A percentile compares a stretch with the other conserved stretches of the same genome.
These are phyloP conservation scores for Colletotrichum lini DNA, from an alignment of 2,329 filamentous ascomycete genomes.

Conservation along the genomic window DNA sequence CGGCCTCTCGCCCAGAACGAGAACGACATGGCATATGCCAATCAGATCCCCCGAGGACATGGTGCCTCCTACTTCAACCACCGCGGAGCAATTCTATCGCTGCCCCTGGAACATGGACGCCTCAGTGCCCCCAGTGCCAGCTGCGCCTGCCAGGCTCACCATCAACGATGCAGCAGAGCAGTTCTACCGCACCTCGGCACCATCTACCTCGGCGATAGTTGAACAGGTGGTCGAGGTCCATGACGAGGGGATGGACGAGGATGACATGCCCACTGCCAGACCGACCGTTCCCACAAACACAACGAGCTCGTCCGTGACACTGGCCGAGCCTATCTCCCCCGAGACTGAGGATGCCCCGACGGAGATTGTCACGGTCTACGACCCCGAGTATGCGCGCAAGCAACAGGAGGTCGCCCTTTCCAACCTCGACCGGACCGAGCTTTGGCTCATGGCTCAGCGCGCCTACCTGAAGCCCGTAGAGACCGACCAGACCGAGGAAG, in stretches of 20 bases:
- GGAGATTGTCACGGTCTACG: conserved; percentile 79
- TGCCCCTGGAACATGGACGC: conserved; percentile 77
- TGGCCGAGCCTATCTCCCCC: conserved; percentile 57
- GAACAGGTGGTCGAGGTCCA: conserved; percentile 78
- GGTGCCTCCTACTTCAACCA: conserved; percentile 84
- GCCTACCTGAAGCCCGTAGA: conserved; percentile 80
- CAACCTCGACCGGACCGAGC: conserved; percentile 87
- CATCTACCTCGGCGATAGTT: conserved; percentile 60
- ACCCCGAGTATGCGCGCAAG: conserved; percentile 81
- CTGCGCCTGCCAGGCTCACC: conserved; percentile 44
- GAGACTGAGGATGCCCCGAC: conserved; percentile 70
- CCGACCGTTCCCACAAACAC: conserved; percentile 53
- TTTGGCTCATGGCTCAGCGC: conserved; percentile 89
- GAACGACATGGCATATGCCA: conserved; percentile 85
- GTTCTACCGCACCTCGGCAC: conserved; percentile 56
- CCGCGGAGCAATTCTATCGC: conserved; percentile 93
- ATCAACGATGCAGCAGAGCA: conserved; percentile 56
- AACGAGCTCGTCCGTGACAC: conserved; percentile 50
- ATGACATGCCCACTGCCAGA: conserved; percentile 78
- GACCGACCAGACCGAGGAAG: conserved; percentile 52
- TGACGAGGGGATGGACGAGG: conserved; percentile 64
- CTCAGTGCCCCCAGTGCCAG: conserved; percentile 52
- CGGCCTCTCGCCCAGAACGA: conserved; percentile 80
- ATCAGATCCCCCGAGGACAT: conserved; percentile 67
- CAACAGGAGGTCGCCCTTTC: conserved; percentile 78